phyloP scores from a whole-genome alignment of 306 rosid species.

The Parietaria judaica region DNA sequence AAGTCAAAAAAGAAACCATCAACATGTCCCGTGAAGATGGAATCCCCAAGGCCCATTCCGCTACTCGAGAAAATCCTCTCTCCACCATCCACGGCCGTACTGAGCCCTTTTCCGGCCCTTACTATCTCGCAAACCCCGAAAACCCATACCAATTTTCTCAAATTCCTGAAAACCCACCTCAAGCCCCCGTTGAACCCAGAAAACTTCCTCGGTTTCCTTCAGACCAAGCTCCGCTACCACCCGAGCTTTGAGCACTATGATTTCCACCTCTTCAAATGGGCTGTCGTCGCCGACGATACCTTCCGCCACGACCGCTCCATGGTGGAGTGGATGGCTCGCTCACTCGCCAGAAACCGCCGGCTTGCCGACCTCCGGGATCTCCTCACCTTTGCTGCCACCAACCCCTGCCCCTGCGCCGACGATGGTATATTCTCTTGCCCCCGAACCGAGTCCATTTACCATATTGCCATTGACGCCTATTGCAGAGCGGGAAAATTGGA shows the following conservation, averaged over 20 bases:
- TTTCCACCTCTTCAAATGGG: conserved; percentile 84
- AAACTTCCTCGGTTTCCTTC: conserved; percentile 62
- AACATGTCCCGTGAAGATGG: no score
- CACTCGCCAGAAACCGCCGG: conserved; percentile 55
- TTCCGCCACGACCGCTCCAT: conserved; percentile 72
- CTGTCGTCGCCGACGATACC: conserved; percentile 58
- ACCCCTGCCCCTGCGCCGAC: conserved; percentile 70
- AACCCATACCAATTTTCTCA: conserved; percentile 44
- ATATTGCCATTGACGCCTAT: conserved; percentile 41
- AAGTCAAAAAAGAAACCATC: no score
- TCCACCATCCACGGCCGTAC: conserved; percentile 11
- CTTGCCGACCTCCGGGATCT: conserved; percentile 44
- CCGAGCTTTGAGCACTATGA: conserved; percentile 65
- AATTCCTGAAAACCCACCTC: conserved; percentile 48
- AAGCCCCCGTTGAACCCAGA: conserved; percentile 48
- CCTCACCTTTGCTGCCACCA: conserved; percentile 41
- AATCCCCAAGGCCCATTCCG: conserved; percentile 34
- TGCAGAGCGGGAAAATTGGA: conserved; percentile 48
- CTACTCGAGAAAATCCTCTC: conserved; percentile 15
- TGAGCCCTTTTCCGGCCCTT: conserved; percentile 26
- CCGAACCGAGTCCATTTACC: conserved; percentile 47
- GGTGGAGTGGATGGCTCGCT: conserved; percentile 65
- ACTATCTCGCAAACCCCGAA: conserved; percentile 36
- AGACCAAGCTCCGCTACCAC: conserved; percentile 70
- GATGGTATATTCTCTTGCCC: conserved; percentile 77